A percentile compares a stretch with the other conserved stretches of the same genome.
phyloP scores from a whole-genome alignment of 768 basidiomycete species.

The Mycena metata region DNA sequence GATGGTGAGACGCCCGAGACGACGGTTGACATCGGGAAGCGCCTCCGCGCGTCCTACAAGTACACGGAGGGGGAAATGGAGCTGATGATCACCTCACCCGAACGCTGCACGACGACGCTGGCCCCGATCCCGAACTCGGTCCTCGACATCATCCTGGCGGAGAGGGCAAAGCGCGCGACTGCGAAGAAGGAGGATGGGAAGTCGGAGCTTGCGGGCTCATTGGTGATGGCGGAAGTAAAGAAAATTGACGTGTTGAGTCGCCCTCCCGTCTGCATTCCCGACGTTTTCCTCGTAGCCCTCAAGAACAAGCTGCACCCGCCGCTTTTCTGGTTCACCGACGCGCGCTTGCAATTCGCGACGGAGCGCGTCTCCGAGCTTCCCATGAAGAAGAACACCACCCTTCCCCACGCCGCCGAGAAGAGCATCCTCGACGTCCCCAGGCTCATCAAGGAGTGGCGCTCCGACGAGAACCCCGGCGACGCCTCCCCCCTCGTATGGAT shows the following conservation, averaged over 20 bases:
- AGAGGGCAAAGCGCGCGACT: neutral
- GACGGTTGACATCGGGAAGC: neutral
- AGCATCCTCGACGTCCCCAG: neutral
- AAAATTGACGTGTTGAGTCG: neutral
- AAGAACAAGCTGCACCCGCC: neutral
- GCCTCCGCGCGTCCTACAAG: neutral
- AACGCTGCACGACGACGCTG: neutral
- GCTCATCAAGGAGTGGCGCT: neutral
- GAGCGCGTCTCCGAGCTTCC: neutral
- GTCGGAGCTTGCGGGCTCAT: neutral
- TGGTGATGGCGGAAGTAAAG: neutral
- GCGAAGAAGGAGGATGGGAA: neutral
- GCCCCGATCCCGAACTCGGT: neutral
- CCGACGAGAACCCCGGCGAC: constrained; percentile 1
- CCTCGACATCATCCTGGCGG: neutral
- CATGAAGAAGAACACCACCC: neutral
- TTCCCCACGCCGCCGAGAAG: neutral
- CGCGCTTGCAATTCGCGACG: neutral
- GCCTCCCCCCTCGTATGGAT: neutral
- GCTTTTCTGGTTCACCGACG: constrained; percentile 22
- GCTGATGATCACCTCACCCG: neutral
- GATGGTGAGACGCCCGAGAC: neutral
- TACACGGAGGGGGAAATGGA: neutral
- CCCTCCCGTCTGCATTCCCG: neutral
- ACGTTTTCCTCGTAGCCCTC: neutral